Evolutionary conservation across 257 asterid species (phyloP), one percentile per base, ranked within the genome.

Genomic region (Fraxinus anomala): DNA sequence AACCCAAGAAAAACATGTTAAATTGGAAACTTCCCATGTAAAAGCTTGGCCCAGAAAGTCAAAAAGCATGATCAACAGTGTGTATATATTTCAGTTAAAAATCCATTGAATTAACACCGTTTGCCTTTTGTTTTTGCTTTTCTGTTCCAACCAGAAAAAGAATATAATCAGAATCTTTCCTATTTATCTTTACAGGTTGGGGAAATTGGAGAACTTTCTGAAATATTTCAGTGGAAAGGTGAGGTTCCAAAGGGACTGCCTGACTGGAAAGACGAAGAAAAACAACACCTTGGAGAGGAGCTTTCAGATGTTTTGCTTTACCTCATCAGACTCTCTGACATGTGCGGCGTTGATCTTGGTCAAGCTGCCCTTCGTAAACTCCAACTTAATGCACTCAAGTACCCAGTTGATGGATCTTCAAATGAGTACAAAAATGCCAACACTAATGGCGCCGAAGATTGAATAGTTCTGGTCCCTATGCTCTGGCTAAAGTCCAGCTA

Each of bases 171-270:
- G 5, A 44, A 44, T 44, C 51, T 44, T 44, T 44, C 5, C 6
- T 12, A 44, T 44, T 44, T 44, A 44, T 44, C 17, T 44, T 44
- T 44, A 17, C 36, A 66, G 70, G n/a, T 66, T 66, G 70, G 70
- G 26, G 70, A 66, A 16, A 30, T 66, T 3, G 70, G 70, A 66
- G 70, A 66, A 24, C 70, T 66, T 10, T 66, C 70, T 8, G 70
- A 66, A 13, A 66, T 66, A 23, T 66, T 66, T 10, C 70, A 66
- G 36, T 66, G 70, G 70, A 66, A 66, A 66, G 70, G 70, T 9
- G 70, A 66, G 70, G 70, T 66, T 24, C 70, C 70, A 24, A 66
- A 30, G 36, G 70, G 70, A 19, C 70, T 66, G 70, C 70, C 70
- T 7, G 70, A 66, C 36, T 66, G 70, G 70, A 30, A 66, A 66